Percentiles rank a stretch among this genome's conserved stretches.
Evolutionary conservation across 2,329 filamentous ascomycete genomes (phyloP).

Genomic region (Polytolypa hystricis): DNA sequence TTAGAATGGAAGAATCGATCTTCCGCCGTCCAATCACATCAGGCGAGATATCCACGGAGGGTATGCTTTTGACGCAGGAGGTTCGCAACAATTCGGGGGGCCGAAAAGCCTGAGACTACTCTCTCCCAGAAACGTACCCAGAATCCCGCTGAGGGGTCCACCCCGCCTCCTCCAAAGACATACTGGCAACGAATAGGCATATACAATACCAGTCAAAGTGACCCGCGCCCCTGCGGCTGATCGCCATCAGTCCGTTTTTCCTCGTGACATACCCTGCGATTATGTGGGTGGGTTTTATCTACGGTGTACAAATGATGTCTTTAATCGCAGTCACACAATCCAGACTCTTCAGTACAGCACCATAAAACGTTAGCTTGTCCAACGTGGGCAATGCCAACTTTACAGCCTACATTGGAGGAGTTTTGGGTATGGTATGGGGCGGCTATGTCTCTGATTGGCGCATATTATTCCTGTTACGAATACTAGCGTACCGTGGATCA

Average conservation of each 20-base stretch:
- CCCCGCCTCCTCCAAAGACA: conserved; percentile 25
- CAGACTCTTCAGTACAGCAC: conserved; percentile 16
- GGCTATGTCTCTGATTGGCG: conserved; percentile 28
- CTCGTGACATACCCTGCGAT: conserved; percentile 22
- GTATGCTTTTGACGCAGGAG: no score
- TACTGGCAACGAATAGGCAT: conserved; percentile 34
- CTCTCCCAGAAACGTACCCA: no score
- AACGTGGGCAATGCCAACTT: conserved; percentile 20
- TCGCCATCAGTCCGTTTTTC: conserved; percentile 20
- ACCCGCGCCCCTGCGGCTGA: conserved; percentile 16
- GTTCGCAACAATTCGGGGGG: no score
- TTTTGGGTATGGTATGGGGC: conserved; percentile 22
- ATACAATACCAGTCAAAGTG: conserved; percentile 12
- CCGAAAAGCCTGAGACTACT: no score
- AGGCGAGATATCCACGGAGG: conserved; percentile 4
- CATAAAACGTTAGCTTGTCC: conserved; percentile 21
- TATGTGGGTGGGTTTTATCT: conserved; percentile 19
- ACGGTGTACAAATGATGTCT: conserved; percentile 19
- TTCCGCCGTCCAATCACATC: conserved; percentile 28
- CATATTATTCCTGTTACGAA: conserved; percentile 24
- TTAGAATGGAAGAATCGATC: conserved; percentile 52
- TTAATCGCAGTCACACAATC: conserved; percentile 23
- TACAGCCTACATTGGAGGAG: conserved; percentile 30
- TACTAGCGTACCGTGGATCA: conserved; percentile 18
- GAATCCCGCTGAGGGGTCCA: not conserved